A percentile compares a stretch with the other conserved stretches of the same genome.
Evolutionary conservation across 2,329 filamentous ascomycete species (phyloP).

Genomic region (Exophiala calicioides): DNA sequence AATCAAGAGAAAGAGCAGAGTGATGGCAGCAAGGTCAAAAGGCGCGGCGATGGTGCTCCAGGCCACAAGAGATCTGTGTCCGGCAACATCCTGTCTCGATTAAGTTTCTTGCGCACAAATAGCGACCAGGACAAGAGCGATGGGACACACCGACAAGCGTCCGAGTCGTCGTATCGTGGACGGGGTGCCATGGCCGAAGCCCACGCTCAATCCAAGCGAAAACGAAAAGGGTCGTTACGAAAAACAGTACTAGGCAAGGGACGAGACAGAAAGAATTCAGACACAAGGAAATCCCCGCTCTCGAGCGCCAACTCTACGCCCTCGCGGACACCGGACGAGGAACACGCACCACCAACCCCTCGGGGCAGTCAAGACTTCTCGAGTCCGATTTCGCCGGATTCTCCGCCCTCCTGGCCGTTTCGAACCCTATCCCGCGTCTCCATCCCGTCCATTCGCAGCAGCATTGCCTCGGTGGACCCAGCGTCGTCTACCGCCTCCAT

Average conservation of each 20-base stretch:
- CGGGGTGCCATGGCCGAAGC: slow-evolving; percentile 51
- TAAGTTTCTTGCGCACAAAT: slow-evolving; percentile 66
- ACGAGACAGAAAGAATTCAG: slow-evolving; percentile 57
- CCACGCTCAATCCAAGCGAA: slow-evolving; percentile 54
- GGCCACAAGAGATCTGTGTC: slow-evolving; percentile 59
- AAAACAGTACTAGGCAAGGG: slow-evolving; percentile 81
- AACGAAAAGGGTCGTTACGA: slow-evolving; percentile 78
- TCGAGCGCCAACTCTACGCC: slow-evolving; percentile 30
- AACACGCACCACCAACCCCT: slow-evolving; percentile 23
- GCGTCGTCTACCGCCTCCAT: slow-evolving; percentile 38
- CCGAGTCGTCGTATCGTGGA: slow-evolving; percentile 32
- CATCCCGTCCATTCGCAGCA: slow-evolving; percentile 34
- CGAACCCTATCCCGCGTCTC: slow-evolving; percentile 30
- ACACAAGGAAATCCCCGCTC: slow-evolving; percentile 52
- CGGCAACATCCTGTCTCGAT: slow-evolving; percentile 66
- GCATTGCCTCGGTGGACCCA: slow-evolving; percentile 38
- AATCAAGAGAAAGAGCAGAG: slow-evolving; percentile 24
- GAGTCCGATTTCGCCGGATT: slow-evolving; percentile 26
- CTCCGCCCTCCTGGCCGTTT: slow-evolving; percentile 31
- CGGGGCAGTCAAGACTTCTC: slow-evolving; percentile 22
- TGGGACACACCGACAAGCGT: slow-evolving; percentile 31
- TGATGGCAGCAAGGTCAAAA: slow-evolving; percentile 20
- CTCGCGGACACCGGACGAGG: slow-evolving; percentile 21
- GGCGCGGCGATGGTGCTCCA: slow-evolving; percentile 13
- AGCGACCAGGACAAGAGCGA: slow-evolving; percentile 39